Evolutionary conservation across 331 rosid species (phyloP), one percentile per base, ranked within the genome.

Genomic region (Malus hybrid): DNA sequence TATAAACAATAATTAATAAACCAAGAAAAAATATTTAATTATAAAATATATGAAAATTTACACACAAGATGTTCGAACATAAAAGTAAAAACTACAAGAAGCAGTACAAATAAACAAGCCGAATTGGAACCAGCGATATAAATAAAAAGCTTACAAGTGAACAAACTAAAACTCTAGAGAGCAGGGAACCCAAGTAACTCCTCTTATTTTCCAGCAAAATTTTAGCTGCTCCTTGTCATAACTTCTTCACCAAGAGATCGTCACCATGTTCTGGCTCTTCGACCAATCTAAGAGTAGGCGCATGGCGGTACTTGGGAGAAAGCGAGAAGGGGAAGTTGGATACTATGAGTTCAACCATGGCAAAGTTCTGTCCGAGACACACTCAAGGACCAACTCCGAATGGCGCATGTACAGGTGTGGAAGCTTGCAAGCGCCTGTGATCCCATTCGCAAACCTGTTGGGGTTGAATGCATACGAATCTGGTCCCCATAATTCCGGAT

Each of bases 321-420:
- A 81, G 78, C 8, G 76, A 70, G 78, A 81, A 57, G 29, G 76
- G 62, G 73, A 86, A 86, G 15, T 83, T 80, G 62, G 83, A 76
- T 44, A 86, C 18, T 16, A 86, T 83, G 33, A 86, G 82, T 57
- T 86, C 90, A 62, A 76, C 42, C 79, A 81, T 76, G 57, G 90
- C 84, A 76, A 86, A 78, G 55, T 86, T 24, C 24, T 24, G 24
- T 24, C 24, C 24, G 24, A 24, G 24, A 80, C 87, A 86, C 63
- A 81, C 77, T 55, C 90, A 16, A 14, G 85, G 85, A 2, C 90
- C 90, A 27, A 79, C 67, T 55, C 85, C 87, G 57, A 86, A 86
- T 3, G 90, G 90, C 87, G 90, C 87, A 83, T 78, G 73, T 86
- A 83, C 70, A 78, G 33, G 46, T 86, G 73, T 63, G 87, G 85